Evolutionary conservation across 768 basidiomycete species (phyloP).

Genomic region (Tricholomella constricta): DNA sequence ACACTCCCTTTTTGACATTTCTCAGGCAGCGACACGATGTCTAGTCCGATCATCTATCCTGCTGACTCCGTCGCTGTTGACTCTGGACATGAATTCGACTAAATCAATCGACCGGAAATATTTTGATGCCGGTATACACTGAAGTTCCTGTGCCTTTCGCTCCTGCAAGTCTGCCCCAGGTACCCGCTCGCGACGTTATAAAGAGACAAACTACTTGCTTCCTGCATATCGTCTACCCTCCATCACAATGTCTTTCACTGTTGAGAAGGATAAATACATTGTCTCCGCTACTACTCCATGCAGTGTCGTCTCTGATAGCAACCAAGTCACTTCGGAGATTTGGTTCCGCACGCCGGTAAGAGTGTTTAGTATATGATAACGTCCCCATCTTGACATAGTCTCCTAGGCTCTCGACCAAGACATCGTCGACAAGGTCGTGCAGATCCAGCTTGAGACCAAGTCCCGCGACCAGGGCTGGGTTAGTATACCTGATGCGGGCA

Average conservation of each 20-base stretch:
- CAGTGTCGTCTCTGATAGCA: conserved; percentile 11
- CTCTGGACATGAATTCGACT: too few relatives aligned
- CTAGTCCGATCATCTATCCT: too few relatives aligned
- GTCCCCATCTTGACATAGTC: neutral
- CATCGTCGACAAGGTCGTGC: conserved; percentile 23
- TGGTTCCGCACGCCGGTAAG: conserved; percentile 29
- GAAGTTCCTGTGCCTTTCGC: neutral
- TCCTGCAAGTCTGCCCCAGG: too few relatives aligned
- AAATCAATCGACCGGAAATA: too few relatives aligned
- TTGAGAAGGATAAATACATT: conserved; percentile 18
- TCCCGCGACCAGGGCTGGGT: conserved; percentile 25
- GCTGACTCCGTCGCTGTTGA: too few relatives aligned
- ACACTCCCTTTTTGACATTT: neutral
- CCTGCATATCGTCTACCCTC: neutral
- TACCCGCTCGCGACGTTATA: neutral
- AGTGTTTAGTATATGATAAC: neutral
- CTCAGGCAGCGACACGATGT: neutral
- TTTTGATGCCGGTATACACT: neutral
- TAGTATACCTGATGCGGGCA: conserved; percentile 18
- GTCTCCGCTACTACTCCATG: conserved; percentile 1
- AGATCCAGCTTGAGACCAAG: conserved; percentile 30
- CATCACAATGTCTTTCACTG: conserved; percentile 15
- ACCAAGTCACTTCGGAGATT: conserved; percentile 17
- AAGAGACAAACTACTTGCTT: neutral
- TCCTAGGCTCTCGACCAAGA: conserved; percentile 23